Evolutionary conservation across 2,329 filamentous ascomycete species (phyloP), one percentile per base, ranked within the genome.

Genomic region (Botrytis paeoniae): DNA sequence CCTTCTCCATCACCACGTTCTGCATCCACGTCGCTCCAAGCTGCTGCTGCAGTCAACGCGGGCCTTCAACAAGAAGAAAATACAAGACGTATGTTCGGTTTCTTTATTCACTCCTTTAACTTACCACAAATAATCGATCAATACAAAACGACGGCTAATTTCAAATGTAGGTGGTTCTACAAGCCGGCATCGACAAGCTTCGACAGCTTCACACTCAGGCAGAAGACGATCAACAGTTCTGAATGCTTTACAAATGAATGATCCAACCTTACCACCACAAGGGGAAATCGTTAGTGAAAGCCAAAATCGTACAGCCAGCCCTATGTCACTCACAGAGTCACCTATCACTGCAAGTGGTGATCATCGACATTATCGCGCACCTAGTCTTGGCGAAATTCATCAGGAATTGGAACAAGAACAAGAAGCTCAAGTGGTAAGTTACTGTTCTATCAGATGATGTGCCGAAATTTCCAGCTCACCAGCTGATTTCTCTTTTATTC

Each of bases 351-450:
- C 75, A 12, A 77, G 72, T 59, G 80, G 82, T 48, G 88, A 90
- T 76, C 87, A 89, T 25, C 86, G 89, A 77, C 91, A 92, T 78
- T 87, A 89, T 76, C 86, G 92, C 66, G 84, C 90, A 0, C 91
- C 91, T 3, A 94, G 92, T 80, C 82, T 94, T 75, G 92, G 92
- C 29, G 92, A 94, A 81, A 87, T 94, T 60, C 92, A 94, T 77
- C 92, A 94, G 80, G 91, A 94, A 82, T 85, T 94, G 2, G 92
- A 94, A 81, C 91, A 90, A 70, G 92, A 94, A 82, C 92, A 94
- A 80, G 92, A 94, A 79, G 91, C 89, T 37, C 92, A 94, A 82
- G 92, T 94, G 75, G 89, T 91, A 84, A 69, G 88, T 82, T 25
- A 41, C 25, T 18, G 5, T 35, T 45, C 12, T 29, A 63, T 22